These are phyloP conservation scores for Parathielavia appendiculata DNA, from an alignment of 495 filamentous ascomycete species.

Conservation along the genomic window DNA sequence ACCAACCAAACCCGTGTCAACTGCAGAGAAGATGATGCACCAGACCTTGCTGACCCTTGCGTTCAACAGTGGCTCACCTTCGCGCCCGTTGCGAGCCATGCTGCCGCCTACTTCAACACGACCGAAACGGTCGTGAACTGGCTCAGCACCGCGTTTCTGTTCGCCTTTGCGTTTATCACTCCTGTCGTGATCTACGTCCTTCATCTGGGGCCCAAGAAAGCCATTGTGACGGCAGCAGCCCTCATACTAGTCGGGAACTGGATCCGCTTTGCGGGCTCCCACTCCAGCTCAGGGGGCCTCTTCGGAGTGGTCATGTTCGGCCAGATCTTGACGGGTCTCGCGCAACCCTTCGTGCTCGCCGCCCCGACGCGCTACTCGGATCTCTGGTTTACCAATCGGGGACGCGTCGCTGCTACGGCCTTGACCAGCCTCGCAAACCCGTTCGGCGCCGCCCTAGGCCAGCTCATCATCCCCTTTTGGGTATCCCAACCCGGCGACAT, in stretches of 20 bases:
- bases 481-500: conserved; percentile 57
- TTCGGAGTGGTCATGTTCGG: conserved; percentile 86
- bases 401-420: conserved; percentile 83
- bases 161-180: conserved; percentile 69
- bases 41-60: conserved; percentile 4
- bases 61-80: conserved; percentile 84
- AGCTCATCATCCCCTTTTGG: conserved; percentile 78
- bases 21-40: not conserved
- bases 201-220: conserved; percentile 70
- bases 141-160: conserved; percentile 81
- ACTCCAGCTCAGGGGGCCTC: conserved; percentile 44
- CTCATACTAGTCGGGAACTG: conserved; percentile 82
- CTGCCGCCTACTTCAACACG: conserved; percentile 69
- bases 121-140: conserved; percentile 81
- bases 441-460: conserved; percentile 79
- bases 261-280: conserved; percentile 82
- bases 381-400: conserved; percentile 84
- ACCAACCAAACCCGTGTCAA: not conserved
- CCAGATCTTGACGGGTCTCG: conserved; percentile 85
- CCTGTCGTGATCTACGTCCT: conserved; percentile 75
- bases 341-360: conserved; percentile 87
- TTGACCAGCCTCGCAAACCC: conserved; percentile 81
- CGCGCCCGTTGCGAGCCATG: conserved; percentile 72
- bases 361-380: conserved; percentile 90
- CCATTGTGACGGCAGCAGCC: conserved; percentile 66